A percentile compares a stretch with the other conserved stretches of the same genome.
Conservation (phyloP, 768 basidiomycete species). For the Steccherinum ochraceum region DNA sequence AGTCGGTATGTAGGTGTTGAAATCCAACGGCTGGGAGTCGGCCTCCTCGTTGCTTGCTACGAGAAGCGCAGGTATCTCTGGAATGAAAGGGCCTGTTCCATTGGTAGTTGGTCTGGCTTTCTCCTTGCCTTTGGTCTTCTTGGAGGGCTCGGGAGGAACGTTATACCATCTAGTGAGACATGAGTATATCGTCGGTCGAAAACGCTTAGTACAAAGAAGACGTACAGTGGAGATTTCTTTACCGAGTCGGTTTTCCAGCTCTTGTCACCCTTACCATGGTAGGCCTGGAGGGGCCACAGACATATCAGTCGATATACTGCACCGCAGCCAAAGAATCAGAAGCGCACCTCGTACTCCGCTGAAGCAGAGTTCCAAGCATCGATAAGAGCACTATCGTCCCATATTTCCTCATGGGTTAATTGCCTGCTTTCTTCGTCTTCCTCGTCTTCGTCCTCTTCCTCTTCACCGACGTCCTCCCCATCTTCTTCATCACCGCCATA, state of each 20-base stretch:
- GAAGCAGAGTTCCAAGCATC: constrained; percentile 81
- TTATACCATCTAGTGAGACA: constrained; percentile 65
- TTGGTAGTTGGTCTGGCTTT: constrained; percentile 6
- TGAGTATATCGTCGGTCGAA: constrained; percentile 2
- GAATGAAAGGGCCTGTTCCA: background rate
- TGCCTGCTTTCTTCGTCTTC: constrained; percentile 52
- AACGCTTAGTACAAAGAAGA: background rate
- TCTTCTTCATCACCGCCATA: constrained; percentile 27
- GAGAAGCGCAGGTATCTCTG: background rate
- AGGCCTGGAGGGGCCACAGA: constrained; percentile 42
- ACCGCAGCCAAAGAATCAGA: no score
- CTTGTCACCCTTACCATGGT: constrained; percentile 56
- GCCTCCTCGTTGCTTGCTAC: constrained; percentile 24
- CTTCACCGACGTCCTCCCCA: constrained; percentile 7
- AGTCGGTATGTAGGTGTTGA: constrained; percentile 62
- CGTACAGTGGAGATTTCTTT: constrained; percentile 66
- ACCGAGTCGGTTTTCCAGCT: constrained; percentile 67
- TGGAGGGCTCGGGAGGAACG: constrained; percentile 34
- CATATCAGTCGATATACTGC: no score
- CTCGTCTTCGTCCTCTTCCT: constrained; percentile 26
- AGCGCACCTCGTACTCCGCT: constrained; percentile 67
- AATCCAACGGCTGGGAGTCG: constrained; percentile 62
- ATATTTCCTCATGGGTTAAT: constrained; percentile 69
- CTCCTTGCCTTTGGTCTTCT: constrained; percentile 9
- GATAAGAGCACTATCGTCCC: constrained; percentile 82